Evolutionary conservation across 1,284 basidiomycete genomes (phyloP).

Genomic region (Schizophyllum commune): DNA sequence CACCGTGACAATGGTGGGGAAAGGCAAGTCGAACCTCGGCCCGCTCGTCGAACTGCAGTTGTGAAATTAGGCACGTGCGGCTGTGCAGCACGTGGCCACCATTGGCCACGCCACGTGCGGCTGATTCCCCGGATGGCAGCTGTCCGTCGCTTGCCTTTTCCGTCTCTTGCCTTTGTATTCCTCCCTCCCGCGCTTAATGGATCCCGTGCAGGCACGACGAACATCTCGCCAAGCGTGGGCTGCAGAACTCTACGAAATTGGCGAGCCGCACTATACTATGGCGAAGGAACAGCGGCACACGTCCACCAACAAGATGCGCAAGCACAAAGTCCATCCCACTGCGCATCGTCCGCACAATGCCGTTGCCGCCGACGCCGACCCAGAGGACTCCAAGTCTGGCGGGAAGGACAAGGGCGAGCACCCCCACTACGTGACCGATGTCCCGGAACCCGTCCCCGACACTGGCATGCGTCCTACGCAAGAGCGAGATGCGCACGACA

Average conservation of each 20-base stretch:
- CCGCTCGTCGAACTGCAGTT: neutral
- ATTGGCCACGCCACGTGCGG: neutral
- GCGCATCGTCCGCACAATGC: constrained; percentile 17
- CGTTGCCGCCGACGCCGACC: constrained; percentile 15
- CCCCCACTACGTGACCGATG: constrained; percentile 28
- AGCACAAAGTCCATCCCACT: constrained; percentile 9
- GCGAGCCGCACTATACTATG: neutral
- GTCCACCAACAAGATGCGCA: constrained; percentile 11
- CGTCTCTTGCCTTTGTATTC: neutral
- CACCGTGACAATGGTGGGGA: neutral
- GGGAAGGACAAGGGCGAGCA: constrained; percentile 11
- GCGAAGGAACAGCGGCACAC: constrained; percentile 1
- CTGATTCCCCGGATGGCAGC: neutral
- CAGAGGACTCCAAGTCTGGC: constrained; percentile 15
- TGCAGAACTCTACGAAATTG: neutral
- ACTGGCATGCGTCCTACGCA: constrained; percentile 25
- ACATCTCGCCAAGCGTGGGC: neutral
- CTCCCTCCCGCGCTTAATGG: no score
- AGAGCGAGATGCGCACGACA: constrained; percentile 1
- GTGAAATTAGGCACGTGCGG: neutral
- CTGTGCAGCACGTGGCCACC: neutral
- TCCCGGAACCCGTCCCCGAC: constrained; percentile 52
- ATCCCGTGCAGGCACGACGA: neutral
- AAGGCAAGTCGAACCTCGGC: neutral
- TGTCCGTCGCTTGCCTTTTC: neutral